Percentiles rank a stretch among this genome's conserved stretches.
These are phyloP conservation scores for Colletotrichum liaoningense DNA, from an alignment of 2,329 filamentous ascomycete species.

Conservation along the genomic window DNA sequence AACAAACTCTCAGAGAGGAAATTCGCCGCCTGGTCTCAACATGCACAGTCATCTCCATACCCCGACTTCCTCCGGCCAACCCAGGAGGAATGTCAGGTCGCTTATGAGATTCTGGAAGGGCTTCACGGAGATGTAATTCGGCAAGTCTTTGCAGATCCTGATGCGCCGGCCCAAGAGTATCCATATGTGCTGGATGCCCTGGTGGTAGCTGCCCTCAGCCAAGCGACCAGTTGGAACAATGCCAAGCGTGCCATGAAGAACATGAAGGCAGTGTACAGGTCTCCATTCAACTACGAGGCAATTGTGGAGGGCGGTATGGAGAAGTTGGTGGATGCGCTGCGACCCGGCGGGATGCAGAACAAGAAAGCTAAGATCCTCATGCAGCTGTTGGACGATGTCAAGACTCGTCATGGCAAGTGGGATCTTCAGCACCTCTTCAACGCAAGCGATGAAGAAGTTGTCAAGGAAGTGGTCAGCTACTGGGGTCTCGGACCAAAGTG, in stretches of 20 bases:
- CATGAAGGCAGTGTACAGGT: slow-evolving; percentile 19
- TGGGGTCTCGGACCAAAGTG: slow-evolving; percentile 18
- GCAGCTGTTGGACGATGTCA: slow-evolving; percentile 11
- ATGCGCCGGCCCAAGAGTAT: not conserved
- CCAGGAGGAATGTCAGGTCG: not conserved
- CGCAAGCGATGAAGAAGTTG: slow-evolving; percentile 6
- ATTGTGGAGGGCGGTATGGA: slow-evolving; percentile 17
- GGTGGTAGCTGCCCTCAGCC: slow-evolving; percentile 23
- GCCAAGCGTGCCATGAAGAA: slow-evolving; percentile 25
- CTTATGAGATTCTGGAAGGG: not conserved
- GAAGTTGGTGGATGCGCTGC: slow-evolving; percentile 6
- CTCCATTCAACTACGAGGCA: slow-evolving; percentile 5
- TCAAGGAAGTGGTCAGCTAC: slow-evolving; percentile 19
- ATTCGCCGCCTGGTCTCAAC: not conserved
- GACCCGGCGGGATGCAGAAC: slow-evolving; percentile 21
- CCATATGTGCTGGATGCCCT: slow-evolving; percentile 22
- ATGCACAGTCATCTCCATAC: slow-evolving; percentile 9
- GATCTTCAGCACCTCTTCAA: slow-evolving; percentile 21
- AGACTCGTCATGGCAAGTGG: slow-evolving; percentile 13
- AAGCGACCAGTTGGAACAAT: slow-evolving; percentile 16
- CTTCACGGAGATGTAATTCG: slow-evolving; percentile 14
- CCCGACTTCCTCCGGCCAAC: not conserved
- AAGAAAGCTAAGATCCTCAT: slow-evolving; percentile 21
- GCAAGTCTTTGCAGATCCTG: slow-evolving; percentile 6
- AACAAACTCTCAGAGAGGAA: slow-evolving; percentile 5